These are phyloP conservation scores for Globisporangium alternatum DNA, from an alignment of 352 stramenopile species.

Conservation along the genomic window DNA sequence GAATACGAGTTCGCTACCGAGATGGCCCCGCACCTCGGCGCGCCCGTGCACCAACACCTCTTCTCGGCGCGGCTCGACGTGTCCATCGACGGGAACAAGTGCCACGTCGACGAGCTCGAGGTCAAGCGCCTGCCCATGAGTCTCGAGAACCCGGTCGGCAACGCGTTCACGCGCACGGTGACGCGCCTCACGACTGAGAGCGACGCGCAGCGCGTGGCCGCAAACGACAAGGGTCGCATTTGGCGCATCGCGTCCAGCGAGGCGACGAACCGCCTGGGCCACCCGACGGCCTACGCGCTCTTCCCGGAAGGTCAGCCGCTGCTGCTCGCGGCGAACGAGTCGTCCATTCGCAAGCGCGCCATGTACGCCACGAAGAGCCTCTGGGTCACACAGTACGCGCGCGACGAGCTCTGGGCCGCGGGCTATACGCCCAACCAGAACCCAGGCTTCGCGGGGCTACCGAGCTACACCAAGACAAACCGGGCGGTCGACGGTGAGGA, in stretches of 20 bases:
- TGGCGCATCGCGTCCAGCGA: constrained; percentile 66
- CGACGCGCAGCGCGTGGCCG: constrained; percentile 37
- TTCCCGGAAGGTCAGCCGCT: constrained; percentile 49
- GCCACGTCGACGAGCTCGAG: constrained; percentile 49
- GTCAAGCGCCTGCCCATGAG: constrained; percentile 38
- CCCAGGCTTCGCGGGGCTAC: constrained; percentile 43
- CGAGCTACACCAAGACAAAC: constrained; percentile 50
- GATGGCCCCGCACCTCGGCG: constrained; percentile 56
- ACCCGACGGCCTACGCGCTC: constrained; percentile 56
- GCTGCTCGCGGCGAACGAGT: constrained; percentile 47
- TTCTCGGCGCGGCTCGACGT: constrained; percentile 78
- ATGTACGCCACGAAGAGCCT: constrained; percentile 63
- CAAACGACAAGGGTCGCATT: constrained; percentile 45
- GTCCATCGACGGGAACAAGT: constrained; percentile 57
- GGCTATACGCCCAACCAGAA: constrained; percentile 72
- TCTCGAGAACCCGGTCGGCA: constrained; percentile 52
- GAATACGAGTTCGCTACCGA: constrained; percentile 43
- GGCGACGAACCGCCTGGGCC: constrained; percentile 49
- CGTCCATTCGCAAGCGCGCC: constrained; percentile 48
- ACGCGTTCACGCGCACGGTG: constrained; percentile 48
- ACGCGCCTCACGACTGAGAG: constrained; percentile 50
- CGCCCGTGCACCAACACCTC: constrained; percentile 73
- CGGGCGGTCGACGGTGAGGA: constrained; percentile 54
- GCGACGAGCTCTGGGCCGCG: constrained; percentile 60
- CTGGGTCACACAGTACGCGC: constrained; percentile 66